Percentiles rank a stretch among this genome's conserved stretches.
phyloP scores from a whole-genome alignment of 257 asterid species.

The Plantago ovata region DNA sequence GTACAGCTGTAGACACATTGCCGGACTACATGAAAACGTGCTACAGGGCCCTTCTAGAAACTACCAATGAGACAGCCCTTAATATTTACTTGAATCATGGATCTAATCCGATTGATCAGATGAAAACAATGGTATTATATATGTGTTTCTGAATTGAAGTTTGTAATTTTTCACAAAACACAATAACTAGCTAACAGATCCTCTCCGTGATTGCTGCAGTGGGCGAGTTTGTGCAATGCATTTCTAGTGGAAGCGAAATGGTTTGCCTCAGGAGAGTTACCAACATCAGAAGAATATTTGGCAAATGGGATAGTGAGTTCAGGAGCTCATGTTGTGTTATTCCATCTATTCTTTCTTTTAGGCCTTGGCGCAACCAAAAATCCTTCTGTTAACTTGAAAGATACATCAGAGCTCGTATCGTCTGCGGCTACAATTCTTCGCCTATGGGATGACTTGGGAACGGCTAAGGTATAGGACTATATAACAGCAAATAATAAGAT shows the following conservation, averaged over 20 bases:
- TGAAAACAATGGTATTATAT: conserved; percentile 17
- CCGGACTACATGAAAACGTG: conserved; percentile 49
- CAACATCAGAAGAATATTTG: conserved; percentile 27
- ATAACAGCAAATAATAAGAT: too few species aligned
- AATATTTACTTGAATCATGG: conserved; percentile 30
- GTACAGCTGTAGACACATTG: conserved; percentile 19
- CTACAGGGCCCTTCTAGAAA: conserved; percentile 39
- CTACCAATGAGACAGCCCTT: conserved; percentile 29
- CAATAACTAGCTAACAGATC: conserved; percentile 27
- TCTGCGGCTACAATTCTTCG: conserved; percentile 34
- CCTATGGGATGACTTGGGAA: conserved; percentile 41
- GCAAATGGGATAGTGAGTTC: conserved; percentile 35
- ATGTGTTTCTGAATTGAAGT: too few species aligned
- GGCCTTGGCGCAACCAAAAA: conserved; percentile 17
- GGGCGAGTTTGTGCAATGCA: conserved; percentile 52
- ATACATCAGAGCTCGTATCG: conserved; percentile 18
- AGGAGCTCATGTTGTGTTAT: conserved; percentile 23
- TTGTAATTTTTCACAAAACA: conserved; percentile 14
- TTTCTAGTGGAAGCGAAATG: conserved; percentile 47
- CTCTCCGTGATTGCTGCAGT: conserved; percentile 28
- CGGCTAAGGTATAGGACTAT: conserved; percentile 31
- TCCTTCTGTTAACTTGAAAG: conserved; percentile 9
- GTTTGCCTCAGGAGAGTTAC: conserved; percentile 26
- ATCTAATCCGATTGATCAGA: conserved; percentile 26
- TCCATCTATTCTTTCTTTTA: conserved; percentile 28